These are phyloP conservation scores for Malus orientalis DNA, from an alignment of 306 rosid species.

Conservation along the genomic window DNA sequence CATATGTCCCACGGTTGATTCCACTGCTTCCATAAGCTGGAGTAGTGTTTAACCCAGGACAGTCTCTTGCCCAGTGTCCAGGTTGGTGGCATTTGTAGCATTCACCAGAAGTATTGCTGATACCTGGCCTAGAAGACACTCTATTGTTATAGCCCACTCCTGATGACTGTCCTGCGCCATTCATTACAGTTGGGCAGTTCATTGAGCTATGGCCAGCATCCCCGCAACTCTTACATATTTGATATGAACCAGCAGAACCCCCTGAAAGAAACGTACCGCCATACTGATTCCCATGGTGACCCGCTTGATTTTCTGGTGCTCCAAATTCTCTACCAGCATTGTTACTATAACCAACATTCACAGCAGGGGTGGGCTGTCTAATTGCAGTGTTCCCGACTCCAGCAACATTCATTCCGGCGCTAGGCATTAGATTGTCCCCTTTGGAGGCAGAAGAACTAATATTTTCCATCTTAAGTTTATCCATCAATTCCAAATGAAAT, in stretches of 20 bases:
- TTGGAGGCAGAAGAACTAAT: conserved; percentile 20
- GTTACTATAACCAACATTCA: conserved; percentile 23
- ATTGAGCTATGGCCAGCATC: conserved; percentile 59
- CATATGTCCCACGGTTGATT: conserved; percentile 44
- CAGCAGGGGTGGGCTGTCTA: conserved; percentile 33
- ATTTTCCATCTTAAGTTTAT: conserved; percentile 37
- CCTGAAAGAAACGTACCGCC: conserved; percentile 24
- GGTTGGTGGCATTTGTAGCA: conserved; percentile 79
- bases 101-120: conserved; percentile 31
- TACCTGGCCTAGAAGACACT: conserved; percentile 32
- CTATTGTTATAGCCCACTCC: conserved; percentile 43
- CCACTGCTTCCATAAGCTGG: conserved; percentile 51
- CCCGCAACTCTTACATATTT: conserved; percentile 62
- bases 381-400: conserved; percentile 23
- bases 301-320: conserved; percentile 35
- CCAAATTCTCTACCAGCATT: conserved; percentile 43
- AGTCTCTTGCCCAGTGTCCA: conserved; percentile 84
- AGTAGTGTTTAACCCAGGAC: conserved; percentile 46
- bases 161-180: conserved; percentile 24
- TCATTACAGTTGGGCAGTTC: conserved; percentile 50
- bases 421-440: conserved; percentile 24
- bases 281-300: conserved; percentile 49
- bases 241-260: conserved; percentile 24
- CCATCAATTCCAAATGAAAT: conserved; percentile 48
- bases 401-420: conserved; percentile 19